Conservation (phyloP, 1,139 yeast species). For the Nakaseomyces uthaithaninus region DNA sequence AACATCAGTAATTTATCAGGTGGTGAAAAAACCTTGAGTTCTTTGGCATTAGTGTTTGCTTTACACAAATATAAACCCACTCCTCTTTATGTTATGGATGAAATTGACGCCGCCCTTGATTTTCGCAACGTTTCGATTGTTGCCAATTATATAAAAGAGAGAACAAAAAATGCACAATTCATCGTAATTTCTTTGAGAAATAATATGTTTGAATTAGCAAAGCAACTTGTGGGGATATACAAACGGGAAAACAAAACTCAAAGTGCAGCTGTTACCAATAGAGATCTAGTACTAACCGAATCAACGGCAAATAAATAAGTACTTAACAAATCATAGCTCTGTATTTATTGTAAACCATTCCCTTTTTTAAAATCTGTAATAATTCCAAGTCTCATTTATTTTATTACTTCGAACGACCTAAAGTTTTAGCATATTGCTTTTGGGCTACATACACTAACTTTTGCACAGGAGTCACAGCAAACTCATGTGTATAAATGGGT, state of each 20-base stretch:
- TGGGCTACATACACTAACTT: conserved; percentile 58
- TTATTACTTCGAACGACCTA: conserved; percentile 29
- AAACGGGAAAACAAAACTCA: conserved; percentile 86
- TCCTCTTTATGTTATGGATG: conserved; percentile 98
- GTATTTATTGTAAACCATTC: no score
- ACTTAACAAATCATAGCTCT: neutral
- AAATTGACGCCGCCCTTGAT: conserved; percentile 97
- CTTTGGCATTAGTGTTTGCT: conserved; percentile 93
- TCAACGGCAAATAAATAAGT: neutral
- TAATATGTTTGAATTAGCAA: conserved; percentile 95
- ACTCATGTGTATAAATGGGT: conserved; percentile 80
- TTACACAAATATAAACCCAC: conserved; percentile 95
- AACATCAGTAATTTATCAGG: conserved; percentile 93
- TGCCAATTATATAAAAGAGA: conserved; percentile 90
- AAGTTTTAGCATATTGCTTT: conserved; percentile 34
- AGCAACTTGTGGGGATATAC: conserved; percentile 90
- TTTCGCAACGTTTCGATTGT: conserved; percentile 95
- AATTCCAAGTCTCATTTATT: neutral
- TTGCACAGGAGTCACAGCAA: conserved; percentile 65
- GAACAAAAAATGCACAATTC: conserved; percentile 94
- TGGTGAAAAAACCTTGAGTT: conserved; percentile 94
- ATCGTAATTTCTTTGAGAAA: conserved; percentile 90
- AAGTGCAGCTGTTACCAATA: conserved; percentile 69
- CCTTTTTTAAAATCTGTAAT: neutral
- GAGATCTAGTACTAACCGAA: conserved; percentile 33